Conservation (phyloP, 148 eudicot genomes). For the Vaccinium macrocarpon region DNA sequence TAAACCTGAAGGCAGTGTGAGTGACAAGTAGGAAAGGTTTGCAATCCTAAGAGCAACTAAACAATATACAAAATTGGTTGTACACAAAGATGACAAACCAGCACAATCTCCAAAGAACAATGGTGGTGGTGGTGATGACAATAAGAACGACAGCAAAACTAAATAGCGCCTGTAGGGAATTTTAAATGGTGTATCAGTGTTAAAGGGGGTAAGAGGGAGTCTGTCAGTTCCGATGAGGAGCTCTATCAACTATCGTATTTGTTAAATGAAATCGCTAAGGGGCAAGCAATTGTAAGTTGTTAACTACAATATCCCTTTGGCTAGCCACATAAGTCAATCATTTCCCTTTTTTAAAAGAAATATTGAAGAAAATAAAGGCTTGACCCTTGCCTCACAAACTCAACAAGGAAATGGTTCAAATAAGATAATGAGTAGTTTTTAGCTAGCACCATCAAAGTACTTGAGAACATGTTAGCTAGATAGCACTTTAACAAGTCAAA, state of each 20-base stretch:
- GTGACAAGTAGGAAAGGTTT: background rate
- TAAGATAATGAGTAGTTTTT: background rate
- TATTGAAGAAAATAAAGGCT: background rate
- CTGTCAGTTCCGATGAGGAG: background rate
- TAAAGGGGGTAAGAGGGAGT: background rate
- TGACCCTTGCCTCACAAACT: background rate
- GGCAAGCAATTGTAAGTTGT: background rate
- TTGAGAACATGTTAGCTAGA: background rate
- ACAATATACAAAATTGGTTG: background rate
- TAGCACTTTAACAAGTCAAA: background rate
- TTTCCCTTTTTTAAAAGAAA: background rate
- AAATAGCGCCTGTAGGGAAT: background rate
- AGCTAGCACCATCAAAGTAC: background rate
- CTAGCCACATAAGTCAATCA: background rate
- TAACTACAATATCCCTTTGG: background rate
- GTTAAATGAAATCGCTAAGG: background rate
- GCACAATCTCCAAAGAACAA: background rate
- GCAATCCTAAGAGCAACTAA: background rate
- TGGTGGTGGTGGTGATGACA: conserved; percentile 6
- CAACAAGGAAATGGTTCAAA: background rate
- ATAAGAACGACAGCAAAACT: background rate
- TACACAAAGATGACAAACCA: background rate
- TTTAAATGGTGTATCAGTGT: background rate
- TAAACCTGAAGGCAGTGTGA: background rate
- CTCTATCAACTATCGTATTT: background rate